Evolutionary conservation across 208 protist genomes (phyloP).

Genomic region (Phytomonas francai): DNA sequence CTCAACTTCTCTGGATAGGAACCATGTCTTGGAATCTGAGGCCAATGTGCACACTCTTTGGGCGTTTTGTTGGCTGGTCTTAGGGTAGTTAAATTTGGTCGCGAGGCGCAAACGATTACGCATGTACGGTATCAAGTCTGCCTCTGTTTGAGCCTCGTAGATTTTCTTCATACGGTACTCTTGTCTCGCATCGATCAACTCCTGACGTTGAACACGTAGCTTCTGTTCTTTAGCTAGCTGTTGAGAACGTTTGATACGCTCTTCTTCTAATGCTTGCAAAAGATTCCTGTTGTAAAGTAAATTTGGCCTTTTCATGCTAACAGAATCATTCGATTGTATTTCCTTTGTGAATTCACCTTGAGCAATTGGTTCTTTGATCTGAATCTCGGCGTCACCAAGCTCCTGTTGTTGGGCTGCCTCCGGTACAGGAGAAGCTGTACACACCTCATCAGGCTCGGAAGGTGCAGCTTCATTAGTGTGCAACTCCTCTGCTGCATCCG

Average conservation of each 20-base stretch:
- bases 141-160: conserved; percentile 16
- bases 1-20: too few relatives aligned
- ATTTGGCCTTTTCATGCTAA: too few relatives aligned
- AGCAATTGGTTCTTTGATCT: neutral
- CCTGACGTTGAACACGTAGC: conserved; percentile 15
- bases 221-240: conserved; percentile 16
- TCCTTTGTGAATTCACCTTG: neutral
- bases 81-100: too few relatives aligned
- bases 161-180: conserved; percentile 29
- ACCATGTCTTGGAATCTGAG: too few relatives aligned
- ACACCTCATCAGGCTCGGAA: neutral
- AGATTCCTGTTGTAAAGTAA: conserved; percentile 10
- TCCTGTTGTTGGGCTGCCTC: neutral
- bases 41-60: too few relatives aligned
- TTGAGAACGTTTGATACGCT: conserved; percentile 17
- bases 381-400: neutral
- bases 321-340: neutral
- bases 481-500: neutral
- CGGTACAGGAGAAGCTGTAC: neutral
- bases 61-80: too few relatives aligned
- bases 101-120: neutral
- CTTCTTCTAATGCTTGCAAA: conserved; percentile 18
- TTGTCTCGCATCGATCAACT: conserved; percentile 15
- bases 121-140: conserved; percentile 21
- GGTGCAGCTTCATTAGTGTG: neutral